Percentiles rank a stretch among this genome's conserved stretches.
Conservation (phyloP, 1,284 basidiomycete genomes). For the Albatrellus sp. region DNA sequence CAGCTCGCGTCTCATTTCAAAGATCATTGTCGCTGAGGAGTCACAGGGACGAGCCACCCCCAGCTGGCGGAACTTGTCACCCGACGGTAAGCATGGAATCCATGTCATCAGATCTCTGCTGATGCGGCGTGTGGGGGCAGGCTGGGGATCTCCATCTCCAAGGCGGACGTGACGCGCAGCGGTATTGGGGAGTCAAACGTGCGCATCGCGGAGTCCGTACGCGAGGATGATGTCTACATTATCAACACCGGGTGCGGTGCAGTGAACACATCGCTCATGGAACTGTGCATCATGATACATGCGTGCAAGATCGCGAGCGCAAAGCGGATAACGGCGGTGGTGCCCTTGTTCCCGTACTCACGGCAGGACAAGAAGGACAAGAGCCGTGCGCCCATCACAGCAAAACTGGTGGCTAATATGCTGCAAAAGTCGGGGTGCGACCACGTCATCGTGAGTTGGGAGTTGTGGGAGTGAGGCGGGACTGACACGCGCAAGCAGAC, state of each 20-base stretch:
- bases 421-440: conserved; percentile 95
- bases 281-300: conserved; percentile 99
- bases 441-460: conserved; percentile 82
- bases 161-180: conserved; percentile 78
- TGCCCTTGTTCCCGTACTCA: conserved; percentile 91
- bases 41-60: conserved; percentile 82
- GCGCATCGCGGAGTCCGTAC: conserved; percentile 88
- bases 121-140: conserved; percentile 25
- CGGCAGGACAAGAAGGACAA: conserved; percentile 99
- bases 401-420: conserved; percentile 99
- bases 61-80: conserved; percentile 92
- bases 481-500: conserved; percentile 41
- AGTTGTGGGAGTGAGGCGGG: background rate
- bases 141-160: conserved; percentile 74
- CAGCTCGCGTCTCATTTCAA: background rate
- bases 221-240: conserved; percentile 98
- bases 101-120: background rate
- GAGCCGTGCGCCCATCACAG: conserved; percentile 95
- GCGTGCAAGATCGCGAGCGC: conserved; percentile 98
- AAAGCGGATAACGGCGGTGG: conserved; percentile 90
- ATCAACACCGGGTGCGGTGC: conserved; percentile 88
- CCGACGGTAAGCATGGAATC: conserved; percentile 51
- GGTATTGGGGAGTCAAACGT: conserved; percentile 90
- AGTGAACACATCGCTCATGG: conserved; percentile 87
- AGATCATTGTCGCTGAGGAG: background rate